Evolutionary conservation across 495 filamentous ascomycete species (phyloP).

Genomic region (Penicillium tannophilum): DNA sequence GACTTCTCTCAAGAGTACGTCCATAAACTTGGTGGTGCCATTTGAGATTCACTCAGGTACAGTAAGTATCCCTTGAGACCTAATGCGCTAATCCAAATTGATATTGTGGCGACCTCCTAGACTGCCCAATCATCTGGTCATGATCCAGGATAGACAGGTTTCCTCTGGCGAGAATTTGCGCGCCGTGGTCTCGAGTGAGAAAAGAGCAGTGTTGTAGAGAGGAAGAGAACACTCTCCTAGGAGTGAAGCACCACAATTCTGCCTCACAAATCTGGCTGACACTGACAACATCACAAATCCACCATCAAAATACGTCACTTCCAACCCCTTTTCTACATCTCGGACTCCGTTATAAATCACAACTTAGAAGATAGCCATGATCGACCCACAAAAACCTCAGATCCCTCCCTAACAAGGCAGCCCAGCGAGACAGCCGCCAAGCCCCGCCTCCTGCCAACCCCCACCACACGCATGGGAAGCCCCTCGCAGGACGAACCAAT

Average conservation of each 20-base stretch:
- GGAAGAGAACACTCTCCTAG: too few relatives aligned
- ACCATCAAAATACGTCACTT: too few relatives aligned
- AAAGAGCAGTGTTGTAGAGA: too few relatives aligned
- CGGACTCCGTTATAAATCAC: not conserved
- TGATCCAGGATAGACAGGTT: constrained; percentile 18
- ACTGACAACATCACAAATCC: too few relatives aligned
- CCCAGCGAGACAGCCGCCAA: not conserved
- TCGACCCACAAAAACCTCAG: not conserved
- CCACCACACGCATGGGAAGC: not conserved
- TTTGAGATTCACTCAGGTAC: constrained; percentile 28
- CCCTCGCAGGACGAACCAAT: not conserved
- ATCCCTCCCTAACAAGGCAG: not conserved
- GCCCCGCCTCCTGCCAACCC: not conserved
- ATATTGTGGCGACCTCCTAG: constrained; percentile 9
- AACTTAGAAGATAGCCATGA: not conserved
- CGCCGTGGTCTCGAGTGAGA: too few relatives aligned
- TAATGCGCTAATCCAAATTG: constrained; percentile 8
- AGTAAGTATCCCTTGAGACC: constrained; percentile 21
- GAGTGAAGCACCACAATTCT: too few relatives aligned
- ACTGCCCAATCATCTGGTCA: constrained; percentile 14
- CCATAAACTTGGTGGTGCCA: constrained; percentile 32
- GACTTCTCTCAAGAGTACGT: not conserved
- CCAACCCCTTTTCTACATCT: not conserved
- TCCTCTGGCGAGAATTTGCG: not conserved
- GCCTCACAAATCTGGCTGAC: too few relatives aligned